Evolutionary conservation across 2,329 filamentous ascomycete genomes (phyloP).

Genomic region (Arthrobotrys conoides): DNA sequence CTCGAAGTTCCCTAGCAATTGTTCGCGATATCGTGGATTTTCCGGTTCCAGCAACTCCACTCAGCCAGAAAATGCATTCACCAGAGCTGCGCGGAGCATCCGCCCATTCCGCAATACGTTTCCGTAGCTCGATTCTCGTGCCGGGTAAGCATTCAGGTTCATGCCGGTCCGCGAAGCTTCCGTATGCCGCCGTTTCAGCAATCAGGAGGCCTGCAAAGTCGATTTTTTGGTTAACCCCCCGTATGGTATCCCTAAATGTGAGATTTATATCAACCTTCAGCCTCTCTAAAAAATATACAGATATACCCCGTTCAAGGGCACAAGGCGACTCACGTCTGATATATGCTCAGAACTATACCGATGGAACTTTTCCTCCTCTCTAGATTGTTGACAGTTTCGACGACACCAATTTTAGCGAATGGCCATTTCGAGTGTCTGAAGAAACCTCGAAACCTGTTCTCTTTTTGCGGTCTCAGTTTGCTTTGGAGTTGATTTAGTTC

Average conservation of each 20-base stretch:
- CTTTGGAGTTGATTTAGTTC: background rate
- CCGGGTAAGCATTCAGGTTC: conserved; percentile 19
- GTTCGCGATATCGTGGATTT: conserved; percentile 51
- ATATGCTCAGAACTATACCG: background rate
- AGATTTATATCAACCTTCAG: background rate
- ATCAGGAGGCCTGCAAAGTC: background rate
- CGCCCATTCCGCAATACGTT: background rate
- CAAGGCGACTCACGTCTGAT: conserved; percentile 4
- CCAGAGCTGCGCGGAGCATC: background rate
- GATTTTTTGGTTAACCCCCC: conserved; percentile 3
- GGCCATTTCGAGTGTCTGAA: conserved; percentile 29
- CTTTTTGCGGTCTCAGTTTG: background rate
- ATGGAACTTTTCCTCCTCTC: conserved; percentile 20
- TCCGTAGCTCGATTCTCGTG: conserved; percentile 12
- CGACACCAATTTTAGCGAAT: conserved; percentile 13
- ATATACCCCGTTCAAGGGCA: too few species aligned
- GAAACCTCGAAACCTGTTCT: background rate
- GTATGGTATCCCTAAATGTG: background rate
- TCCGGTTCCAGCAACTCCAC: conserved; percentile 66
- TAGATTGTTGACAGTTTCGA: conserved; percentile 19
- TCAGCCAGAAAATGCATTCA: conserved; percentile 66
- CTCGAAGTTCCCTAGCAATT: conserved; percentile 19
- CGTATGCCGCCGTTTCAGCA: conserved; percentile 14
- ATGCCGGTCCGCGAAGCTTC: background rate
- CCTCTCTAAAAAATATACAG: too few species aligned